These are phyloP conservation scores for Porphyrellus cyaneotinctus DNA, from an alignment of 768 basidiomycete genomes.

Conservation along the genomic window DNA sequence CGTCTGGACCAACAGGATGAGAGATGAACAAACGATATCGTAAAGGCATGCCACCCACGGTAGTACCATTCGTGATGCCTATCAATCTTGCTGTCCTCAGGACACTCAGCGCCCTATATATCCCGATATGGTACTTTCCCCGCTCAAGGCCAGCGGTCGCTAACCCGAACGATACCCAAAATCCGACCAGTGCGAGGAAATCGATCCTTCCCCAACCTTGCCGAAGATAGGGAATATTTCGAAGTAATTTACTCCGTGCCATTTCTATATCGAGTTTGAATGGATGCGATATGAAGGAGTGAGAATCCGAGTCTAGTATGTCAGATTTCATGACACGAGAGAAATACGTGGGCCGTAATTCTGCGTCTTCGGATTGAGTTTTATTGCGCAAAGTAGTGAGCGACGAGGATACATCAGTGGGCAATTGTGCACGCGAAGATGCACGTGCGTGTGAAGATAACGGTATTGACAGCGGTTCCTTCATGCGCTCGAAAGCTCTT, in stretches of 20 bases:
- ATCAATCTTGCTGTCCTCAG: constrained; percentile 81
- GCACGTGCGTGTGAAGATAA: constrained; percentile 30
- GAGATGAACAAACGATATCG: neutral
- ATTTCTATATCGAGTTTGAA: constrained; percentile 57
- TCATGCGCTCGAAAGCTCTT: constrained; percentile 42
- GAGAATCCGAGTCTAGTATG: constrained; percentile 32
- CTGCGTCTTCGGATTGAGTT: constrained; percentile 36
- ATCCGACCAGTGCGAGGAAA: constrained; percentile 76
- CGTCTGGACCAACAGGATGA: constrained; percentile 40
- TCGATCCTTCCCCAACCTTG: constrained; percentile 94
- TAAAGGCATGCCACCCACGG: constrained; percentile 45
- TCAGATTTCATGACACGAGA: constrained; percentile 47
- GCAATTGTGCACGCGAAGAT: constrained; percentile 14
- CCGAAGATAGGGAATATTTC: constrained; percentile 82
- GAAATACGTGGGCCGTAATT: constrained; percentile 44
- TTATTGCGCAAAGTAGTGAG: neutral
- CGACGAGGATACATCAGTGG: constrained; percentile 4
- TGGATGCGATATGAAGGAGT: constrained; percentile 46
- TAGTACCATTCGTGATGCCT: constrained; percentile 87
- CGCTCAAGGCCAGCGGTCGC: constrained; percentile 64
- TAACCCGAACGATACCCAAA: constrained; percentile 81
- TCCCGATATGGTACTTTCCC: constrained; percentile 69
- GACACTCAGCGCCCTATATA: constrained; percentile 87
- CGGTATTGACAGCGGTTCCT: constrained; percentile 52
- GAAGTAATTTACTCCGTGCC: constrained; percentile 51